A percentile compares a stretch with the other conserved stretches of the same genome.
phyloP scores from a whole-genome alignment of 345 rosid species.

The Litchi chinensis region DNA sequence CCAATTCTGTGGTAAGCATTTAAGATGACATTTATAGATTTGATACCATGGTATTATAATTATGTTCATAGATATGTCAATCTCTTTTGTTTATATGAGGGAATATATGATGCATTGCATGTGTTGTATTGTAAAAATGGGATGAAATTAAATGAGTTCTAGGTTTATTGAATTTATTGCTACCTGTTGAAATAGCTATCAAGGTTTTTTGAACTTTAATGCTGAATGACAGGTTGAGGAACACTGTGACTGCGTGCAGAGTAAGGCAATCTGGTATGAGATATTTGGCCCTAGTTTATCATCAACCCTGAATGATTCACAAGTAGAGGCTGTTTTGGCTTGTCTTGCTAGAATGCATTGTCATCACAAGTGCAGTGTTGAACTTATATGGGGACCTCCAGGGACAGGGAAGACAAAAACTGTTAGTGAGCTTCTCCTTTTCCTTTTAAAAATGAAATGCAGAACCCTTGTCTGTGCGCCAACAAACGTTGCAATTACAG shows the following conservation, averaged over 20 bases:
- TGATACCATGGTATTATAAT: background rate
- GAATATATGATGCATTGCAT: background rate
- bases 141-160: background rate
- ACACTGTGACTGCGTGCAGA: background rate
- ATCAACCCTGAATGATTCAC: background rate
- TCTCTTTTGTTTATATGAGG: background rate
- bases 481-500: background rate
- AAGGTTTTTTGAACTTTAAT: background rate
- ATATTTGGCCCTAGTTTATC: background rate
- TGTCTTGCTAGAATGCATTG: background rate
- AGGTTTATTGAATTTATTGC: background rate
- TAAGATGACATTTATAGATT: background rate
- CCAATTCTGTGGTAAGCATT: constrained; percentile 35
- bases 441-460: background rate
- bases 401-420: background rate
- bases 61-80: background rate
- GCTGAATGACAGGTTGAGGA: background rate
- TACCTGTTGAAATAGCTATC: background rate
- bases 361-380: background rate
- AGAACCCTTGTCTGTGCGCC: background rate
- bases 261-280: background rate
- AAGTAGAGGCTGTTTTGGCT: background rate
- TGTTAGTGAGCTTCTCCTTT: background rate
- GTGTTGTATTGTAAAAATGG: background rate
- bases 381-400: background rate